Evolutionary conservation across 108 stramenopile species (phyloP), one percentile per base, ranked within the genome.

Genomic region (Halocafeteria seosinensis): DNA sequence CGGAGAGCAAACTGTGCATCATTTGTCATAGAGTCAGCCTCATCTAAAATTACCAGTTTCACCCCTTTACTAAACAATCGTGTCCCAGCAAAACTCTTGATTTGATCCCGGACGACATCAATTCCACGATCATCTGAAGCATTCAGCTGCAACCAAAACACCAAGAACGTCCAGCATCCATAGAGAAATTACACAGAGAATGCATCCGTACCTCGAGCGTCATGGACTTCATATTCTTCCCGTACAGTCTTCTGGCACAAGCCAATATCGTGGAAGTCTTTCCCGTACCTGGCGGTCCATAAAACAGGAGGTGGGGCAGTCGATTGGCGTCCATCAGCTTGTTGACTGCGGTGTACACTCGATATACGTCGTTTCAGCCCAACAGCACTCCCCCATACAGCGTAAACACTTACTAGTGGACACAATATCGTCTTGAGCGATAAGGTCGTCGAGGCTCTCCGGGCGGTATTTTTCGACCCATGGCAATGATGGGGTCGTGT

Each of bases 401-500:
- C 30, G 5, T 31, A 55, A 12, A 11, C 9, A 3, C 57, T 59
- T 35, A 59, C 57, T 67, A 32, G 66, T 67, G 29, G 37, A 58
- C 29, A 94, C 73, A 68, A 94, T 94, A 27, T 91, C 86, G 55
- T 90, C 85, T 57, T 94, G 92, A 1, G 92, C 87, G 12, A 94
- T 88, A 29, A 94, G 68, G 51, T 94, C 92, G 62, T 88, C 85
- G 21, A 94, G 73, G 50, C 73, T 82, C 34, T 38, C 36, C 0
- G 92, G 92, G 17, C 92, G 85, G 76, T 94, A 94, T 61, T 91
- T 94, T 67, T 94, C 92, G 0, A 94, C 88, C 92, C 89, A 94
- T 50, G 92, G 92, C 74, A 71, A 73, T 57, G 61, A 47, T n/a
- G 42, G 21, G 42, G n/a, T n/a, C n/a, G n/a, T n/a, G n/a, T n/a